Evolutionary conservation across 2,329 filamentous ascomycete genomes (phyloP), one percentile per base, ranked within the genome.

Genomic region (Pleurostoma richardsiae): DNA sequence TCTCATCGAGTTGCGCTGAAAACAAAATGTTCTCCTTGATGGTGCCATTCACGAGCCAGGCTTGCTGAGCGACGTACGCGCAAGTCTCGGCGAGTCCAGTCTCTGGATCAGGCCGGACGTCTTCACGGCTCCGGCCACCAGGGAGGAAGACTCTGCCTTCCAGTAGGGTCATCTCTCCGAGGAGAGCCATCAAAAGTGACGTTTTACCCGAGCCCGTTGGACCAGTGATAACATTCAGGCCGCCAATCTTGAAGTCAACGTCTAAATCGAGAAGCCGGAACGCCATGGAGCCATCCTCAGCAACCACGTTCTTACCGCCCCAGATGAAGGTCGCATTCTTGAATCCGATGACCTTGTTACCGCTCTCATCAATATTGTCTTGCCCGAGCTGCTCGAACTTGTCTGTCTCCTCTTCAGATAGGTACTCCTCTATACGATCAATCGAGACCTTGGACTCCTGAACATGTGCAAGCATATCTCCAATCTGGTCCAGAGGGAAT

Each of bases 401-500:
- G 49, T 95, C 90, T 0, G 94, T 99, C 70, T 99, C 94, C 6
- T 94, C 90, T 63, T 99, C 94, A 48, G 79, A 84, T 39, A 99
- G 68, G 59, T 96, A 99, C 57, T 95, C 88, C 61, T 99, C 92
- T 6, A 99, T 89, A 73, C 94, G 91, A 60, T 96, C 91, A 44
- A 99, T 84, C 0, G 94, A 99, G 26, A 99, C 92, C 70, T 95
- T 95, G 28, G 91, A 89, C 68, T 99, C 94, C 69, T 96, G 90
- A 4, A 99, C 91, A 68, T 97, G 94, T 8, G 94, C 94, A 60
- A 97, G 86, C 94, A 99, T 99, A 66, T 99, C 94, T 43, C 94
- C 94, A 45, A 99, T 78, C 68, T 97, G 92, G 64, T 99, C 94
- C 41, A 99, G 74, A 4, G 94, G 94, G 45, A 96, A 88, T 42